Base-by-base conservation (phyloP, 73 alveolate species). In the Diophrys sp. region DNA sequence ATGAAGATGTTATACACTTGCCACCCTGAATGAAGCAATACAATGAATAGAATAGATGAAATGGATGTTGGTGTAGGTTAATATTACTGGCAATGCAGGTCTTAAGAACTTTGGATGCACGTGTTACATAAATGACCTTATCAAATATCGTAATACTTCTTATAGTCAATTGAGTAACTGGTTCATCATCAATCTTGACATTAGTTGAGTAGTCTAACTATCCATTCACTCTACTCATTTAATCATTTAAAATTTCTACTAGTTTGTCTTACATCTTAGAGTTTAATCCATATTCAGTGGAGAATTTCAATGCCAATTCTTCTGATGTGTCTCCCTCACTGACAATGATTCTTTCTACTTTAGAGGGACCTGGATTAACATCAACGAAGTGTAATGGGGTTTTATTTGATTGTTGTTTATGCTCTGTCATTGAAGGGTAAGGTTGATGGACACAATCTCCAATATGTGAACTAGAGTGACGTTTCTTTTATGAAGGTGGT, bases 241-340 rank as follows among this genome's bases (percentile, higher is more conserved):
- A 54, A 31, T 55, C 33, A 2, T 69, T 31, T 2, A 78, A 75
- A 1, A 78, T 55, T 44, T 78, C 71, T 25, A 55, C 74, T 0
- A 78, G 72, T 33, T 78, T 78, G 29, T 11, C 44, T 31, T 91
- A 78, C 77, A 90, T 83, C 74, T 78, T 84, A 29, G 70, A 73
- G 88, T 87, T 82, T 30, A 87, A 80, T 77, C 91, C 89, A 86
- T 91, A 93, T 57, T 91, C 95, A 32, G 78, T 88, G 0, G 97
- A 93, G 70, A 96, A 96, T 71, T 94, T 93, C 71, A 84, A 85
- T 0, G 99, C 98, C 28, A 96, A 89, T 26, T 87, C 90, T 54
- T 75, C 95, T 0, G 98, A 94, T 0, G 96, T 90, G 71, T 96
- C 97, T 2, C 98, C 98, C 83, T 95, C 98, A 78, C 80, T 93